Base-by-base conservation (phyloP, 2,329 filamentous ascomycete species). In the Fusarium subglutinans region DNA sequence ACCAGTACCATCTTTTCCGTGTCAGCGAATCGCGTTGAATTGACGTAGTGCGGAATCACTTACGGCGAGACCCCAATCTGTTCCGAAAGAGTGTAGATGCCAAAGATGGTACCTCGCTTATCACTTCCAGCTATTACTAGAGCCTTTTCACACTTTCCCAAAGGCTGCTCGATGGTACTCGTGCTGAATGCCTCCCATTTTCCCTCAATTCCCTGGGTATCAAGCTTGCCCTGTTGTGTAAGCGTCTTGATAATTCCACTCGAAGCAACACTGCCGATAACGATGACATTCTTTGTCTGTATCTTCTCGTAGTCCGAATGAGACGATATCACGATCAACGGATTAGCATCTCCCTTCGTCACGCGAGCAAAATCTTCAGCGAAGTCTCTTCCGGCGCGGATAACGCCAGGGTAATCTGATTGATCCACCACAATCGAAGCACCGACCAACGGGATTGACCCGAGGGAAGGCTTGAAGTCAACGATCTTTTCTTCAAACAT, bases 31-130 rank as follows among this genome's bases (percentile, higher is more conserved):
- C 2, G 11, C 3, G 3, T 12, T 2, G 0, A 18, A 3, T 6
- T 6, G 24, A 6, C 3, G 0, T 0, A 6, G 4, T 8, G 8
- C 2, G 33, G n/a, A 12, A 17, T 18, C 17, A 43, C 72, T 60
- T n/a, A 75, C 69, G 73, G 73, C 0, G 73, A 75, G 4, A 75
- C 66, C 0, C 73, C 72, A 10, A 75, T 73, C 4, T 75, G 72
- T 12, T 73, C 72, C 0, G 73, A 75, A 0, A 75, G 40, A 3
- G 72, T 74, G 15, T 75, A 75, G 2, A 60, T 24, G 3, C 73
- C 73, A 18, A 70, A 75, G 0, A 75, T 58, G 3, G 62, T 28
- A 14, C 73, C 73, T 41, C 72, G 45, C 33, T 75, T 73, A 4
- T 75, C 72, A 10, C 65, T 70, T 1, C 73, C 73, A 8, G 56